Evolutionary conservation across 441 rosid species (phyloP).

Genomic region (Aquilaria agallochum): DNA sequence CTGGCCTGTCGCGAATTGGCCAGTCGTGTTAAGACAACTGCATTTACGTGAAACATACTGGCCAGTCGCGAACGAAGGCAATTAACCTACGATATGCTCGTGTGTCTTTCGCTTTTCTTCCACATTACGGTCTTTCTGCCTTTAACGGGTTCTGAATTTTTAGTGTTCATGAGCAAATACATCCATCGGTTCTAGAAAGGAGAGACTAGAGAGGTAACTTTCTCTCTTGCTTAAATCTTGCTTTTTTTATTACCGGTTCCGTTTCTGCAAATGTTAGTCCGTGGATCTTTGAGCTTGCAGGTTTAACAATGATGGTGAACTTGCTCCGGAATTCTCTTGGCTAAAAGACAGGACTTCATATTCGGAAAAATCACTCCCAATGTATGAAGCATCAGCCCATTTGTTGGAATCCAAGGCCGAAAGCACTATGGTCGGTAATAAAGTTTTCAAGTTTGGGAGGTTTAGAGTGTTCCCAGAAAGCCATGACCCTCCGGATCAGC

Average conservation of each 20-base stretch:
- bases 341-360: slow-evolving; percentile 12
- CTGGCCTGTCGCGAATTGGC: too few species aligned
- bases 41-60: too few species aligned
- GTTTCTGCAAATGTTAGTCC: slow-evolving; percentile 9
- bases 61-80: too few species aligned
- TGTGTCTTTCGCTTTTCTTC: too few species aligned
- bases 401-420: slow-evolving; percentile 31
- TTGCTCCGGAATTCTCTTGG: slow-evolving; percentile 18
- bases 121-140: too few species aligned
- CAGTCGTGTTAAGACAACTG: too few species aligned
- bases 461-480: slow-evolving; percentile 55
- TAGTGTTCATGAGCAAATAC: neutral
- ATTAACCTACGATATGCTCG: too few species aligned
- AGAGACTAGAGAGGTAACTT: slow-evolving; percentile 51
- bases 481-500: slow-evolving; percentile 27
- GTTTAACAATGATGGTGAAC: slow-evolving; percentile 42
- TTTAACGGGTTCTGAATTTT: neutral
- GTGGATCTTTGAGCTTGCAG: slow-evolving; percentile 22
- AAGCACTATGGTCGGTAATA: slow-evolving; percentile 12
- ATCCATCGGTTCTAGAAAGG: slow-evolving; percentile 50
- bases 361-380: slow-evolving; percentile 35
- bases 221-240: neutral
- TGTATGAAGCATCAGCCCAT: slow-evolving; percentile 36
- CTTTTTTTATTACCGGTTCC: slow-evolving; percentile 2
- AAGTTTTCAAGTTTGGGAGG: slow-evolving; percentile 39